These are phyloP conservation scores for Lepidium aucheri DNA, from an alignment of 345 rosid species.

Conservation along the genomic window DNA sequence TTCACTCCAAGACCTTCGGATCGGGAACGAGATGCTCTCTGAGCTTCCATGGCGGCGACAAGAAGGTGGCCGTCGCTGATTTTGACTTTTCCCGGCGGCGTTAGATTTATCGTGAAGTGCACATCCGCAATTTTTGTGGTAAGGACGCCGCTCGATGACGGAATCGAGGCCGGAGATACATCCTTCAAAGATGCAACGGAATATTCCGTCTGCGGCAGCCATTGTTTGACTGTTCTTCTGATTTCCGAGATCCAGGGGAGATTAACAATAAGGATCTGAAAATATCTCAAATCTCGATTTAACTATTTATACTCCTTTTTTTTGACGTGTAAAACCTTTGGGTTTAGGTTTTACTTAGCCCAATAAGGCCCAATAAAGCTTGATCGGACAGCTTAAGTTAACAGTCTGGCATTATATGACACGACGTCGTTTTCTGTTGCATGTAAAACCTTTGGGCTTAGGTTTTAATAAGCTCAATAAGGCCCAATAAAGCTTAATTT, in stretches of 20 bases:
- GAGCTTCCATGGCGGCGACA: constrained; percentile 29
- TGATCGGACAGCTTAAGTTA: background rate
- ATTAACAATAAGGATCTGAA: background rate
- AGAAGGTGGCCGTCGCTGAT: constrained; percentile 11
- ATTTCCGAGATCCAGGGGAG: constrained; percentile 18
- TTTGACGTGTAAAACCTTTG: background rate
- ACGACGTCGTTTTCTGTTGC: background rate
- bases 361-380: background rate
- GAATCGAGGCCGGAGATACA: constrained; percentile 46
- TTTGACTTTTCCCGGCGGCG: constrained; percentile 13
- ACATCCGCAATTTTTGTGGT: constrained; percentile 62
- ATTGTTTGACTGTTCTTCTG: constrained; percentile 27
- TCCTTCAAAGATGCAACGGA: constrained; percentile 50
- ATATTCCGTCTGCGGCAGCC: constrained; percentile 65
- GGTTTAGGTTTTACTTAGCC: background rate
- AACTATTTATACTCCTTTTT: constrained; percentile 1
- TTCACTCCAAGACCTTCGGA: constrained; percentile 64
- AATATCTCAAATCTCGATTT: background rate
- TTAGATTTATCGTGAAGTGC: constrained; percentile 40
- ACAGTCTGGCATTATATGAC: background rate
- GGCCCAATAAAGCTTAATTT: background rate
- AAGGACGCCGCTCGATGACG: constrained; percentile 56
- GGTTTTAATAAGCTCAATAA: background rate
- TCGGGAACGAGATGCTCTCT: constrained; percentile 50
- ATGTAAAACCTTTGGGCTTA: background rate